Evolutionary conservation across 2,329 filamentous ascomycete genomes (phyloP).

Genomic region (Talaromyces sp.): DNA sequence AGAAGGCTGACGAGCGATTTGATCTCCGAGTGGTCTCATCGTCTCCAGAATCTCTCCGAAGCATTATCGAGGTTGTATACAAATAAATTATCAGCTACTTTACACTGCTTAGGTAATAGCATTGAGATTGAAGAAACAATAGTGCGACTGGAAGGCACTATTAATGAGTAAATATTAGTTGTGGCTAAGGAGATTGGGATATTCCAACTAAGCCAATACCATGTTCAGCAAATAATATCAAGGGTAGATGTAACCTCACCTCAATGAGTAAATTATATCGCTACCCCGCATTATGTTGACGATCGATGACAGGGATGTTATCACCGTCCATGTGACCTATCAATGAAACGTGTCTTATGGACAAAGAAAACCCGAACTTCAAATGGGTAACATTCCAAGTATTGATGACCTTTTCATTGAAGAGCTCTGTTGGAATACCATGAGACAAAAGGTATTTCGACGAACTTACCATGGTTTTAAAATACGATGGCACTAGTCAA

Average conservation of each 20-base stretch:
- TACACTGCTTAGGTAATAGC: too few relatives aligned
- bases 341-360: too few relatives aligned
- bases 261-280: neutral
- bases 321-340: neutral
- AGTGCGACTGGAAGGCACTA: neutral
- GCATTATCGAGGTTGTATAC: neutral
- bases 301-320: neutral
- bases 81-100: neutral
- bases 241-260: neutral
- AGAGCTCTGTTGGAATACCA: too few relatives aligned
- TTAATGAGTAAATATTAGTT: neutral
- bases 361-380: neutral
- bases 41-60: neutral
- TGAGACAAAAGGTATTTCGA: neutral
- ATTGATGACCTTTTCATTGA: too few relatives aligned
- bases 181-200: neutral
- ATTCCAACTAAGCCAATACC: neutral
- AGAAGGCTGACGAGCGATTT: constrained; percentile 1
- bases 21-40: neutral
- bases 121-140: too few relatives aligned
- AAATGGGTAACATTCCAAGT: neutral
- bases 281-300: neutral
- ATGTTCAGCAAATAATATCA: neutral
- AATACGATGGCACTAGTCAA: neutral
- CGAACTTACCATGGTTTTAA: neutral